Percentiles rank a stretch among this genome's conserved stretches.
phyloP scores from a whole-genome alignment of 1,139 yeast species.

The Yamadazyma atlantica region DNA sequence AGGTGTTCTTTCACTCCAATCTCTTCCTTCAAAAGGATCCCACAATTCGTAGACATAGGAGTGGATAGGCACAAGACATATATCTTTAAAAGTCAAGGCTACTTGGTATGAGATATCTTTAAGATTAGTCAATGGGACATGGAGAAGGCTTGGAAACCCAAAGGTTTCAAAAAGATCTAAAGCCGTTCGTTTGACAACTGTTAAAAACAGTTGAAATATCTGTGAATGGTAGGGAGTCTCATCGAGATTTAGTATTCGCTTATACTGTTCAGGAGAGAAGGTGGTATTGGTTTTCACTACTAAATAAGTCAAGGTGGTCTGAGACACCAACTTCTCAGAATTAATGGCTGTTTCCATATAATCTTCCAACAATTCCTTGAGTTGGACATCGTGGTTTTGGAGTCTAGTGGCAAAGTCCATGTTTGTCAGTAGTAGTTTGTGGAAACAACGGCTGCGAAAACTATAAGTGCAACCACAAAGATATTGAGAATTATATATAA shows the following conservation, averaged over 20 bases:
- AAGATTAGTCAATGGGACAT: slow-evolving; percentile 15
- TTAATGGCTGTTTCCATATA: slow-evolving; percentile 6
- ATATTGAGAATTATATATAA: too few species aligned
- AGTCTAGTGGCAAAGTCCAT: slow-evolving; percentile 7
- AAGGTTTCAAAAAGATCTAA: slow-evolving; percentile 3
- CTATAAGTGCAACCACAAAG: too few species aligned
- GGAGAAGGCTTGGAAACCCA: slow-evolving; percentile 6
- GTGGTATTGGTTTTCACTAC: slow-evolving; percentile 7
- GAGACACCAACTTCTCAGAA: slow-evolving; percentile 4
- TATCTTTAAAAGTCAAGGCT: slow-evolving; percentile 11
- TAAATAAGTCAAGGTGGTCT: slow-evolving; percentile 13
- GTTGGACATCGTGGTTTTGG: slow-evolving; percentile 5
- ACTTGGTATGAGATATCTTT: slow-evolving; percentile 14
- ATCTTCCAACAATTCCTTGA: slow-evolving; percentile 9
- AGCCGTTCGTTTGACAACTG: slow-evolving; percentile 5
- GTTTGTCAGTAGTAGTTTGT: not conserved
- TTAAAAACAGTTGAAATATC: slow-evolving; percentile 6
- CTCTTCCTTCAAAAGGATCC: not conserved
- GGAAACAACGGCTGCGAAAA: slow-evolving; percentile 2
- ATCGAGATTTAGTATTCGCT: slow-evolving; percentile 10
- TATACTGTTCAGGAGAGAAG: slow-evolving; percentile 13
- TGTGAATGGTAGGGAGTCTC: not conserved
- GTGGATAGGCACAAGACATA: slow-evolving; percentile 14
- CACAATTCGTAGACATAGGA: not conserved
- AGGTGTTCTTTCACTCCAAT: not conserved